Evolutionary conservation across 2,329 filamentous ascomycete species (phyloP).

Genomic region (Alternaria consortialis): DNA sequence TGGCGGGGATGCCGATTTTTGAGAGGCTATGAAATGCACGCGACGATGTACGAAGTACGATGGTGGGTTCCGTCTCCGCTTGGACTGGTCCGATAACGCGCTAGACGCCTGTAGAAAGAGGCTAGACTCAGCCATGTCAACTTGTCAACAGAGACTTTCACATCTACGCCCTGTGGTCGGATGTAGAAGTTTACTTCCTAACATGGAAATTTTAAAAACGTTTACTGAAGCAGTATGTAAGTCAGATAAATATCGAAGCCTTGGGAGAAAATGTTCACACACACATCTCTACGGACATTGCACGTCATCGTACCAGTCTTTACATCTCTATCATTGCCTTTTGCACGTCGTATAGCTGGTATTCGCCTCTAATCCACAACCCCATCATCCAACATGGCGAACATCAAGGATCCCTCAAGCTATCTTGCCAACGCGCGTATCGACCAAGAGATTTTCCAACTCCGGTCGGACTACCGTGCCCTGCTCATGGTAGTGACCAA

Average conservation of each 20-base stretch:
- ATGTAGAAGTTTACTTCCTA: not conserved
- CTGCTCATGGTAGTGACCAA: slow-evolving; percentile 48
- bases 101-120: not conserved
- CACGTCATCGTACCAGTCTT: not conserved
- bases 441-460: slow-evolving; percentile 41
- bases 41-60: not conserved
- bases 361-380: not conserved
- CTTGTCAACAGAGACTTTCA: slow-evolving; percentile 8
- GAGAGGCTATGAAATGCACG: slow-evolving; percentile 1
- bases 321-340: not conserved
- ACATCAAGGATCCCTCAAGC: not conserved
- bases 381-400: not conserved
- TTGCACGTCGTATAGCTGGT: not conserved
- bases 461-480: slow-evolving; percentile 52
- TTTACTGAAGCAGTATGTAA: not conserved
- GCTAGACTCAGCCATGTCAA: slow-evolving; percentile 5
- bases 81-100: not conserved
- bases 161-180: slow-evolving; percentile 13
- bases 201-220: not conserved
- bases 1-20: not conserved
- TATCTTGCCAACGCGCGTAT: slow-evolving; percentile 19
- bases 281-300: not conserved
- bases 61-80: not conserved
- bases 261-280: not conserved
- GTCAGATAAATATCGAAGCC: not conserved